These are phyloP conservation scores for Coix lacrymajobi DNA, from an alignment of 176 grass and related monocot genomes.

Conservation along the genomic window DNA sequence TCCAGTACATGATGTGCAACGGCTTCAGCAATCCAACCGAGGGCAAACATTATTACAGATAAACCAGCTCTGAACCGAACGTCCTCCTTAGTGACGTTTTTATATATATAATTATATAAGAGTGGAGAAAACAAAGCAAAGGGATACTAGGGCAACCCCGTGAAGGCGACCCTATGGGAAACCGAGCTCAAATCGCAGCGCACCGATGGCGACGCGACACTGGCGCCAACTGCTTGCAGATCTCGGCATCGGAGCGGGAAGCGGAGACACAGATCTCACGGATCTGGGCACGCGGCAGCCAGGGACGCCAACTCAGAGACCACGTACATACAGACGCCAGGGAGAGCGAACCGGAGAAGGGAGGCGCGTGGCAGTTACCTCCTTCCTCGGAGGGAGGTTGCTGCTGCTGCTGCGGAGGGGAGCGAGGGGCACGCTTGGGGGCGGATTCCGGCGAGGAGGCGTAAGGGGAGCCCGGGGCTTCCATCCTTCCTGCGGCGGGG, in stretches of 20 bases:
- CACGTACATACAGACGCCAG: background rate
- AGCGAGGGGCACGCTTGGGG: conserved; percentile 56
- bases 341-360: background rate
- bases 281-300: conserved; percentile 11
- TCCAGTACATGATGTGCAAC: background rate
- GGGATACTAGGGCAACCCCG: background rate
- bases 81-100: too few species aligned
- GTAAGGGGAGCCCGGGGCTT: conserved; percentile 75
- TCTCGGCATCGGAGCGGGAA: background rate
- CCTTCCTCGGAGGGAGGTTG: conserved; percentile 20
- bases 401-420: conserved; percentile 48
- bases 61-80: background rate
- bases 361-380: background rate
- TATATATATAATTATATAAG: background rate
- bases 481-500: conserved; percentile 42
- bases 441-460: conserved; percentile 88
- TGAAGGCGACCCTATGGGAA: background rate
- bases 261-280: conserved; percentile 18
- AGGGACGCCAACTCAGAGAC: background rate
- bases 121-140: background rate
- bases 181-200: too few species aligned
- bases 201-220: background rate
- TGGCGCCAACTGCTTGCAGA: background rate
- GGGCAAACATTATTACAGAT: background rate
- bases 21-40: background rate